Base-by-base conservation (phyloP, 1,284 basidiomycete species). In the Cryptococcus sp. region DNA sequence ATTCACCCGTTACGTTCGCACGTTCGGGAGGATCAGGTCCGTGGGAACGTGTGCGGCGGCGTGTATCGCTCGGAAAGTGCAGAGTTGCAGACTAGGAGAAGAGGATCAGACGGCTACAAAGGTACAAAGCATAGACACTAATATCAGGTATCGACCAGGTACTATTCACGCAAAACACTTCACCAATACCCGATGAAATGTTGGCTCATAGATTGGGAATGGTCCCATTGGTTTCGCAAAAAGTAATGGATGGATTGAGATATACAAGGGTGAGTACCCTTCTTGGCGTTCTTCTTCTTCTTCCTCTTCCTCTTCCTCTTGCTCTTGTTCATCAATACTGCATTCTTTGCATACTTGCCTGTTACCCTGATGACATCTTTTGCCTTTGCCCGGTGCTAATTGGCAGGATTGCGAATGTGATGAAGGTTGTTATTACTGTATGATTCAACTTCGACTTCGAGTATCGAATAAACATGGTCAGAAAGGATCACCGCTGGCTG, bases 91-190 rank as follows among this genome's bases (percentile, higher is more conserved):
- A n/a, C n/a, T n/a, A n/a, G n/a, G n/a, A n/a, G n/a, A n/a, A n/a
- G n/a, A n/a, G n/a, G n/a, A n/a, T n/a, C n/a, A n/a, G n/a, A n/a
- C n/a, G n/a, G n/a, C n/a, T n/a, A n/a, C n/a, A n/a, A n/a, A n/a
- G n/a, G n/a, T n/a, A n/a, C n/a, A n/a, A n/a, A n/a, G n/a, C n/a
- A n/a, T n/a, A n/a, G n/a, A n/a, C n/a, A n/a, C n/a, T n/a, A n/a
- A n/a, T n/a, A n/a, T n/a, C n/a, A 50, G 94, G 93, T 23, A 98
- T 99, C 64, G 96, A 98, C 78, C 86, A 94, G 77, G 94, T 98
- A 2, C 89, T 94, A 72, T 87, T 98, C 61, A 81, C 87, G 58
- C 83, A 83, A 52, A 99, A 99, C 72, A 94, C 91, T 7, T 86
- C 88, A 0, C 93, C 98, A 3, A 77, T 99, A 31, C 89, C 94